A percentile compares a stretch with the other conserved stretches of the same genome.
Conservation (phyloP, 2,329 filamentous ascomycete species). For the Phaeophleospora eucalypticola region DNA sequence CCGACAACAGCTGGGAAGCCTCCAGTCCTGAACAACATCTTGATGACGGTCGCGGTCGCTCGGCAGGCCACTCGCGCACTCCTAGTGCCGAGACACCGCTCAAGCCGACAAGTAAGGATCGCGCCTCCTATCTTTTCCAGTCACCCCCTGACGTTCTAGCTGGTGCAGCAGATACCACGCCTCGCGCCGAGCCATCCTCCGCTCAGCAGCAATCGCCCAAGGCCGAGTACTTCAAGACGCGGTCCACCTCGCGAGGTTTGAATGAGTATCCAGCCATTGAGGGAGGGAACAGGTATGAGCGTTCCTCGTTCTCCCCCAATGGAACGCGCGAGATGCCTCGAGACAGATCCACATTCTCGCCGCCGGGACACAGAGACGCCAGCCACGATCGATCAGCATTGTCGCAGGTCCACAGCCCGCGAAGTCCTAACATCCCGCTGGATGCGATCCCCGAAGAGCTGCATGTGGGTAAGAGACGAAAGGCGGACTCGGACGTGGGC, state of each 20-base stretch:
- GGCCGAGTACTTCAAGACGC: conserved; percentile 11
- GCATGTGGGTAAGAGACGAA: conserved; percentile 37
- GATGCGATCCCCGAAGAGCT: conserved; percentile 42
- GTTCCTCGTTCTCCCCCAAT: conserved; percentile 1
- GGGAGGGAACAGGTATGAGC: neutral
- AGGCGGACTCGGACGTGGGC: conserved; percentile 40
- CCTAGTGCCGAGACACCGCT: conserved; percentile 33
- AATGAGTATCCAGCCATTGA: neutral
- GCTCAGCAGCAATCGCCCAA: conserved; percentile 8
- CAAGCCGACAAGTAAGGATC: conserved; percentile 43
- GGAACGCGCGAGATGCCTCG: neutral
- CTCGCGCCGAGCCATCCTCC: neutral
- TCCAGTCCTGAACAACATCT: conserved; percentile 19
- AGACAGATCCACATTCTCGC: neutral
- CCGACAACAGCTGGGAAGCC: conserved; percentile 15
- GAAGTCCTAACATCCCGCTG: conserved; percentile 36
- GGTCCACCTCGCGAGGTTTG: conserved; percentile 5
- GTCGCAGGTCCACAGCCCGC: conserved; percentile 17
- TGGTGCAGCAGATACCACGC: neutral
- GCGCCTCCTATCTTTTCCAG: conserved; percentile 45
- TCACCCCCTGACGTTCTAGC: conserved; percentile 35
- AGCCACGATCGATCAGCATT: conserved; percentile 12
- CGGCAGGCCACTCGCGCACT: conserved; percentile 13
- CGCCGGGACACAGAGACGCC: neutral
- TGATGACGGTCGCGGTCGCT: conserved; percentile 7